A percentile compares a stretch with the other conserved stretches of the same genome.
phyloP scores from a whole-genome alignment of 75 land plant species.

The Ceratopteris richardii region DNA sequence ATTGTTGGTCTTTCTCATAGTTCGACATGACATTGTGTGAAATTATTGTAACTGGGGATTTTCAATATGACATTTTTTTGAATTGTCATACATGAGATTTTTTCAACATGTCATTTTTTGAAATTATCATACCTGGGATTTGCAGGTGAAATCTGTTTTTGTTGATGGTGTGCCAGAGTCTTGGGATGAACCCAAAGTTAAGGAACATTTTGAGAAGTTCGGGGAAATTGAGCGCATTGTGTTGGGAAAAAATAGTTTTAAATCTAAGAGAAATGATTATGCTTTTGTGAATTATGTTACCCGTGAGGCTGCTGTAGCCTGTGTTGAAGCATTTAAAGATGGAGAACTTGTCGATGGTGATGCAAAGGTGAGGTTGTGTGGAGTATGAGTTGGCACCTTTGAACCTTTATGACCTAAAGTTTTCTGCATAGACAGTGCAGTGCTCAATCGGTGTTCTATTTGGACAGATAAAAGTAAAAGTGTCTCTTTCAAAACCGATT shows the following conservation, averaged over 20 bases:
- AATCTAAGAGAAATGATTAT: conserved; percentile 81
- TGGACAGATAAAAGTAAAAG: conserved; percentile 70
- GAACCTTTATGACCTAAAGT: no score
- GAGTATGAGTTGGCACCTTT: no score
- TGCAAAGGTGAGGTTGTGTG: conserved; percentile 40
- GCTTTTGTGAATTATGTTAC: conserved; percentile 76
- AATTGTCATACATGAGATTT: not conserved
- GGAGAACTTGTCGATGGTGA: conserved; percentile 71
- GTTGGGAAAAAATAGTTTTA: conserved; percentile 75
- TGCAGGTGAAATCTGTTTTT: conserved; percentile 84
- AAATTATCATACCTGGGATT: not conserved
- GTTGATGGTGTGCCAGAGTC: conserved; percentile 70
- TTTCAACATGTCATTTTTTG: not conserved
- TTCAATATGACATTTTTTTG: no score
- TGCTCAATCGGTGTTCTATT: not conserved
- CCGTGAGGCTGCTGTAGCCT: conserved; percentile 79
- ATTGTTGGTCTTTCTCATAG: no score
- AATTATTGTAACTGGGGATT: no score
- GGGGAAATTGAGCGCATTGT: conserved; percentile 69
- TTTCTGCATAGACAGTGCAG: not conserved
- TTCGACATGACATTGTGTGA: no score
- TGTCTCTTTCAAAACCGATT: conserved; percentile 67
- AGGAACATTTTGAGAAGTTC: conserved; percentile 52
- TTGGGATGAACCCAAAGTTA: conserved; percentile 84
- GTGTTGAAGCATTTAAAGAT: conserved; percentile 67